Evolutionary conservation across 352 stramenopile species (phyloP), one percentile per base, ranked within the genome.

Genomic region (Globisporangium canariense): DNA sequence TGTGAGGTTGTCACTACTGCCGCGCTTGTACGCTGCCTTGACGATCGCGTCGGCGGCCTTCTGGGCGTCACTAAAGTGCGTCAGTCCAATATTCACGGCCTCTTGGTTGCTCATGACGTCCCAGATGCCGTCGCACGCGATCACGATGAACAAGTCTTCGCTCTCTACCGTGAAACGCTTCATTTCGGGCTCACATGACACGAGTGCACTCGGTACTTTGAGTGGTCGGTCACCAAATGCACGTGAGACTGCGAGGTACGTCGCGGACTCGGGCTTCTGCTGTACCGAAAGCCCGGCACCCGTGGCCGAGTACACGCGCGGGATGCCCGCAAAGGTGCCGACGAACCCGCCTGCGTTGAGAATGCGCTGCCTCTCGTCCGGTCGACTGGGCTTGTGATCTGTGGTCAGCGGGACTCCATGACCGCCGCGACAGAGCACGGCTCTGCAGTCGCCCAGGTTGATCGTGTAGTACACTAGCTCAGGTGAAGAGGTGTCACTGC

Each of bases 371-470:
- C 53, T 75, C 61, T 92, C 81, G 22, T 79, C 71, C 1, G 67
- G 64, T 28, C 73, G 69, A 64, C 76, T 70, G 0, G 79, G 79
- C 60, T 86, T 89, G 71, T 90, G 81, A 46, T 92, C 81, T 53
- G 45, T 72, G 14, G 78, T 83, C 8, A 92, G 65, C 2, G 66
- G 45, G 18, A 89, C 58, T 36, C 64, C 78, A n/a, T 62, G 46
- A 0, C 75, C 73, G 13, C 64, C 65, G 32, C 81, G 70, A 65
- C 71, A 88, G 43, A 92, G 68, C 16, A 93, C 69, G 0, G 77
- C 84, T 43, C 85, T 78, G 10, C 73, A 90, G 47, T 92, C 79
- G 28, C 85, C 84, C 2, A 88, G 54, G 34, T 92, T 93, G 4
- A 74, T 62, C 2, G 67, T 74, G 58, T 88, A 91, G 13, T 86